Evolutionary conservation across 441 rosid species (phyloP).

Genomic region (Populus hybrid): DNA sequence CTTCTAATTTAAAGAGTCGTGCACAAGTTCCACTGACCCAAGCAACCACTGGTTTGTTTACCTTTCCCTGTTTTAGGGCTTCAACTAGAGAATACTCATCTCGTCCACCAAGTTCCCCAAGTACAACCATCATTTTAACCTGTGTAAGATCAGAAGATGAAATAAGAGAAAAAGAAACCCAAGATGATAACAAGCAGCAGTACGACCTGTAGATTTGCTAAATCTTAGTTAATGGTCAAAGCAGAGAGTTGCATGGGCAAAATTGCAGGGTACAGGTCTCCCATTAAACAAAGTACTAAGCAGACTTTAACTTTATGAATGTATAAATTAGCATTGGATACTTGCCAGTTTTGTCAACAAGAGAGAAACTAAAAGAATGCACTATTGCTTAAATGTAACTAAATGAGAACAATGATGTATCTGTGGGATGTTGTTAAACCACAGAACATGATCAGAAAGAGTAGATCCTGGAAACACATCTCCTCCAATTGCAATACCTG

Average conservation of each 20-base stretch:
- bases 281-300: not conserved
- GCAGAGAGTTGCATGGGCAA: not conserved
- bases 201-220: not conserved
- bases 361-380: not conserved
- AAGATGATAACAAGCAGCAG: not conserved
- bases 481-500: conserved; percentile 97
- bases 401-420: conserved; percentile 29
- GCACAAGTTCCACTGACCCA: conserved; percentile 99
- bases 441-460: conserved; percentile 82
- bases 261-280: not conserved
- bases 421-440: conserved; percentile 97
- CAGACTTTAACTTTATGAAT: not conserved
- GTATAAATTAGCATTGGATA: not conserved
- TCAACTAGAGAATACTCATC: conserved; percentile 96
- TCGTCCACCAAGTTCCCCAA: conserved; percentile 95
- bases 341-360: not conserved
- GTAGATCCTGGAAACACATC: conserved; percentile 99
- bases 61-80: conserved; percentile 91
- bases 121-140: conserved; percentile 94
- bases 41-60: conserved; percentile 91
- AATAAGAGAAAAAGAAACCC: conserved; percentile 9
- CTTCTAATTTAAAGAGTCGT: conserved; percentile 92
- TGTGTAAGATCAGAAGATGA: conserved; percentile 27
- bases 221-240: not conserved
- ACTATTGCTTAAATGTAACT: not conserved